phyloP scores from a whole-genome alignment of 2,329 filamentous ascomycete genomes.

The Hirsutella rhossiliensis region DNA sequence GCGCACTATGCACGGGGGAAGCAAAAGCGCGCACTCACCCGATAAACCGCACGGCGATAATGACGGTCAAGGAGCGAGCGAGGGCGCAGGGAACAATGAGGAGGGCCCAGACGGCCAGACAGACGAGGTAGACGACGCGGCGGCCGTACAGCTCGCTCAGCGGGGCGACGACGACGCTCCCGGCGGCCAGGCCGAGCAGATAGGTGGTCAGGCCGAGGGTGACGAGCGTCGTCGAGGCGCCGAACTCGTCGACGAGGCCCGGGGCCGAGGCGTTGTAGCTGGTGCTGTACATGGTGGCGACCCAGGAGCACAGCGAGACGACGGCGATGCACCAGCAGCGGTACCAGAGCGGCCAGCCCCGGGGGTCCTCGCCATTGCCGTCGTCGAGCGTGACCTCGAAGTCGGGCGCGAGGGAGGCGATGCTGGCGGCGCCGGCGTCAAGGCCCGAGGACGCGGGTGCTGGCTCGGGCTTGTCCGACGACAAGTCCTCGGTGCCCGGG shows the following conservation, averaged over 20 bases:
- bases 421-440: slow-evolving; percentile 28
- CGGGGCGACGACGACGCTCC: slow-evolving; percentile 62
- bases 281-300: slow-evolving; percentile 61
- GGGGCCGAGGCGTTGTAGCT: slow-evolving; percentile 63
- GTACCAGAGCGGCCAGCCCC: slow-evolving; percentile 50
- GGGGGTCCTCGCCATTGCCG: slow-evolving; percentile 51
- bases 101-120: slow-evolving; percentile 51
- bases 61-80: slow-evolving; percentile 51
- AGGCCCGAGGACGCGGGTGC: slow-evolving; percentile 11
- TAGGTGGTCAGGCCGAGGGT: slow-evolving; percentile 72
- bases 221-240: slow-evolving; percentile 44
- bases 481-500: no score
- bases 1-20: not conserved
- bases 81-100: slow-evolving; percentile 62
- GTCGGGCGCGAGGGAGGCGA: slow-evolving; percentile 35
- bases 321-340: slow-evolving; percentile 30
- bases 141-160: slow-evolving; percentile 60
- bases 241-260: slow-evolving; percentile 57
- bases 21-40: slow-evolving; percentile 39
- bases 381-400: slow-evolving; percentile 66
- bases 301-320: slow-evolving; percentile 34
- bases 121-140: slow-evolving; percentile 55
- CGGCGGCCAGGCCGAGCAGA: slow-evolving; percentile 59
- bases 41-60: slow-evolving; percentile 65
- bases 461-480: no score